Conservation (phyloP, 2,329 filamentous ascomycete species). For the Pyrenochaeta sp. region DNA sequence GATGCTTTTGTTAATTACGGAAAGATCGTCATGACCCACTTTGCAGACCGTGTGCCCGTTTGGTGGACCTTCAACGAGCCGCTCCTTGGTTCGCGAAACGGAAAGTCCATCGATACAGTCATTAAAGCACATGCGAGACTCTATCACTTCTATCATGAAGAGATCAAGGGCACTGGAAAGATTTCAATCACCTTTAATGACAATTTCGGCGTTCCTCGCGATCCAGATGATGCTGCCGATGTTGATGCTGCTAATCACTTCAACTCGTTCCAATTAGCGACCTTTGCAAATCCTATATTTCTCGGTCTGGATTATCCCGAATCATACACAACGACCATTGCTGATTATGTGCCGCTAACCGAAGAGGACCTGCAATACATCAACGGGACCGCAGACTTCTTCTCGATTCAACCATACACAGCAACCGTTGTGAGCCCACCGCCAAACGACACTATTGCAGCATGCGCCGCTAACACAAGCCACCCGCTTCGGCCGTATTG, state of each 20-base stretch:
- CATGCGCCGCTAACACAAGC: constrained; percentile 58
- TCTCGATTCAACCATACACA: constrained; percentile 67
- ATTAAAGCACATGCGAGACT: constrained; percentile 59
- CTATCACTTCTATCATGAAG: constrained; percentile 63
- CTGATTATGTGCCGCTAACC: constrained; percentile 57
- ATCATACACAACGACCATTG: constrained; percentile 51
- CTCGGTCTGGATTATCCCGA: constrained; percentile 61
- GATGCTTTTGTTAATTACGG: constrained; percentile 64
- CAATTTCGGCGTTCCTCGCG: constrained; percentile 49
- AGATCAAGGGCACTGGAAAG: constrained; percentile 60
- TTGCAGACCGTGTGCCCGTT: constrained; percentile 60
- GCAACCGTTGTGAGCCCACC: constrained; percentile 63
- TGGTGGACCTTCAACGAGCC: constrained; percentile 66
- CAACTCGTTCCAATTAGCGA: constrained; percentile 52
- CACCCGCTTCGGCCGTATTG: constrained; percentile 62
- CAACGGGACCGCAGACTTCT: constrained; percentile 61
- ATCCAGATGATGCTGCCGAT: constrained; percentile 52
- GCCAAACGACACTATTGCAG: constrained; percentile 52
- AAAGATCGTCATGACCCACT: constrained; percentile 61
- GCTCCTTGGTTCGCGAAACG: constrained; percentile 53
- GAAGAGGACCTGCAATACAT: constrained; percentile 54
- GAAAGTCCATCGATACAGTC: constrained; percentile 47
- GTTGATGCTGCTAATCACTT: constrained; percentile 58
- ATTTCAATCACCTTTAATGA: constrained; percentile 61
- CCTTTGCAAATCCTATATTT: constrained; percentile 64